Percentiles rank a stretch among this genome's conserved stretches.
These are phyloP conservation scores for Calocera viscosa DNA, from an alignment of 768 basidiomycete species.

Conservation along the genomic window DNA sequence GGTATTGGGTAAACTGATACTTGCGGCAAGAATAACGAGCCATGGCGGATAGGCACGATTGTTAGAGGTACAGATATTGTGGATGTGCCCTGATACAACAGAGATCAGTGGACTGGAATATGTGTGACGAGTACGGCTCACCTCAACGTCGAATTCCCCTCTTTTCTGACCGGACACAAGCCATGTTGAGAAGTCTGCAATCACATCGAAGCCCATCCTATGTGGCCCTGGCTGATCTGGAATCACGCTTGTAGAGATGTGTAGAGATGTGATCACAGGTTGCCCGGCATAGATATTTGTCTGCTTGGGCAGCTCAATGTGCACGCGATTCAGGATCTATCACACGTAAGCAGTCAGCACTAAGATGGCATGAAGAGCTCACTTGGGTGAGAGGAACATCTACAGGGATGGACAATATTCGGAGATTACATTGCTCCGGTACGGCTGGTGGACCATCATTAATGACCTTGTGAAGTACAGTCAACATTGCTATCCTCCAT, in stretches of 20 bases:
- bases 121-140: conserved; percentile 26
- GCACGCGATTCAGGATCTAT: conserved; percentile 34
- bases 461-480: conserved; percentile 22
- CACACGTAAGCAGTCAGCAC: conserved; percentile 42
- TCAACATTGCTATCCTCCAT: conserved; percentile 25
- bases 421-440: conserved; percentile 13
- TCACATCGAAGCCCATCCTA: conserved; percentile 52
- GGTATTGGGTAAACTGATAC: conserved; percentile 52
- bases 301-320: conserved; percentile 21
- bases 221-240: conserved; percentile 38
- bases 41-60: conserved; percentile 77
- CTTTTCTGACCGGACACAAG: conserved; percentile 78
- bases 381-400: conserved; percentile 75
- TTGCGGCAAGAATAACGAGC: conserved; percentile 64
- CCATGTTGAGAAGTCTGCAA: conserved; percentile 69
- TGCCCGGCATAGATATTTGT: conserved; percentile 69
- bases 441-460: conserved; percentile 33
- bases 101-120: background rate
- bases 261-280: conserved; percentile 57
- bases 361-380: conserved; percentile 24
- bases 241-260: conserved; percentile 62
- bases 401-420: conserved; percentile 67
- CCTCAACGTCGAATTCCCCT: conserved; percentile 66
- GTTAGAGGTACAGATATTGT: conserved; percentile 53
- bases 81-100: conserved; percentile 43